Conservation (phyloP, 805 yeast genomes). For the Wickerhamomyces chaumierensis region DNA sequence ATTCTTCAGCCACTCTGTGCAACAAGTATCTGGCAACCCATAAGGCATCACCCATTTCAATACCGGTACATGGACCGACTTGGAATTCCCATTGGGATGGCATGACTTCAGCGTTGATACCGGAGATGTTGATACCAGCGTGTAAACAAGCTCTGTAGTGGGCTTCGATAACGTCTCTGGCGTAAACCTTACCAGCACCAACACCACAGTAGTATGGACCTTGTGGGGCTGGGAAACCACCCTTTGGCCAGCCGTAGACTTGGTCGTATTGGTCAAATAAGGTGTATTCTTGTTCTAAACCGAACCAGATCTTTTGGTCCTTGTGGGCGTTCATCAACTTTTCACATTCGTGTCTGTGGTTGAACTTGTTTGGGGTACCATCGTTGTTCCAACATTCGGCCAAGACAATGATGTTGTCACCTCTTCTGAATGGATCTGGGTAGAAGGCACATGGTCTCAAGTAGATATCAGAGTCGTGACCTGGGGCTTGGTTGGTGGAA, state of each 20-base stretch:
- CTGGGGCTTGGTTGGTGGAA: slow-evolving; percentile 97
- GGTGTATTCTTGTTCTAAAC: slow-evolving; percentile 98
- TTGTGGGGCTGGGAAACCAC: slow-evolving; percentile 99
- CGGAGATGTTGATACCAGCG: slow-evolving; percentile 84
- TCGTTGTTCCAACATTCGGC: slow-evolving; percentile 98
- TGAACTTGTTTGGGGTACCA: slow-evolving; percentile 97
- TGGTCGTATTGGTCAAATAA: slow-evolving; percentile 82
- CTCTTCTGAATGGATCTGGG: slow-evolving; percentile 96
- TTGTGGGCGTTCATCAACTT: slow-evolving; percentile 90
- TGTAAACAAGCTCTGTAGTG: slow-evolving; percentile 97
- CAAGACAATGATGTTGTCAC: slow-evolving; percentile 90
- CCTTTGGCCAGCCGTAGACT: slow-evolving; percentile 98
- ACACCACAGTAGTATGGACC: slow-evolving; percentile 99
- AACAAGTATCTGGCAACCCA: slow-evolving; percentile 93
- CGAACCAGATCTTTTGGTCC: slow-evolving; percentile 86
- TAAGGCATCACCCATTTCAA: slow-evolving; percentile 92
- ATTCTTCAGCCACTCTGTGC: slow-evolving; percentile 95
- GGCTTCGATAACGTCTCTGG: slow-evolving; percentile 97
- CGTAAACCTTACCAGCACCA: slow-evolving; percentile 95
- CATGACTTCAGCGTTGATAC: slow-evolving; percentile 99
- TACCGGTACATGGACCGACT: slow-evolving; percentile 97
- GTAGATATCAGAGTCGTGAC: slow-evolving; percentile 90
- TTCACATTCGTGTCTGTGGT: slow-evolving; percentile 96
- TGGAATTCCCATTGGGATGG: slow-evolving; percentile 99
- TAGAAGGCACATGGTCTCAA: slow-evolving; percentile 91